Conservation (phyloP, 345 rosid genomes). For the Draba incana region DNA sequence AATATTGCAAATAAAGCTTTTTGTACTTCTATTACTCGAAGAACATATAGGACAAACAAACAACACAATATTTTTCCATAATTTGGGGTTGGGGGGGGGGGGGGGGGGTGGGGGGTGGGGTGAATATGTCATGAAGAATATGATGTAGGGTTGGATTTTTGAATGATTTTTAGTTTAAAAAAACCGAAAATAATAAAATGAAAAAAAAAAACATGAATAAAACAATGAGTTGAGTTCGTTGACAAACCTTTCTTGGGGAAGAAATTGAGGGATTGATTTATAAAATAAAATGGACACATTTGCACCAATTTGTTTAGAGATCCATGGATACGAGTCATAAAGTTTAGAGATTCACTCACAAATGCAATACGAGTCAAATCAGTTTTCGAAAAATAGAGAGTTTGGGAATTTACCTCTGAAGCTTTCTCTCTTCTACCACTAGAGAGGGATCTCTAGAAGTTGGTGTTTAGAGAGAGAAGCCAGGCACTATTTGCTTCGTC, state of each 20-base stretch:
- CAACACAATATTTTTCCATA: neutral
- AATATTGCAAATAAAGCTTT: neutral
- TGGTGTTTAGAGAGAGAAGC: slow-evolving; percentile 11
- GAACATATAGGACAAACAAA: neutral
- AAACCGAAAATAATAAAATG: neutral
- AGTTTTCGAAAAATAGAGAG: neutral
- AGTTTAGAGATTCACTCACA: slow-evolving; percentile 16
- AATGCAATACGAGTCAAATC: slow-evolving; percentile 12
- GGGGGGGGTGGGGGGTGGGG: too few relatives aligned
- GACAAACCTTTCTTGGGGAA: neutral
- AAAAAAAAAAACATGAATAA: neutral
- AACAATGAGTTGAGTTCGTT: slow-evolving; percentile 14
- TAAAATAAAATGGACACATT: neutral
- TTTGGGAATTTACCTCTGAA: slow-evolving; percentile 31
- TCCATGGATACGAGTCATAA: slow-evolving; percentile 16
- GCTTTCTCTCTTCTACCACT: slow-evolving; percentile 13
- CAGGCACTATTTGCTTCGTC: slow-evolving; percentile 23
- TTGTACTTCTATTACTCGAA: neutral
- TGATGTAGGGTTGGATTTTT: slow-evolving; percentile 6
- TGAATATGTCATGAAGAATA: slow-evolving; percentile 2
- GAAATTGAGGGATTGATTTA: neutral
- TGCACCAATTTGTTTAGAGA: neutral
- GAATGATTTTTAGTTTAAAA: neutral
- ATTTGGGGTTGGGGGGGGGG: too few relatives aligned
- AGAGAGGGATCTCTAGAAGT: neutral